A percentile compares a stretch with the other conserved stretches of the same genome.
phyloP scores from a whole-genome alignment of 208 protist genomes.

The Trypanosoma grayi region DNA sequence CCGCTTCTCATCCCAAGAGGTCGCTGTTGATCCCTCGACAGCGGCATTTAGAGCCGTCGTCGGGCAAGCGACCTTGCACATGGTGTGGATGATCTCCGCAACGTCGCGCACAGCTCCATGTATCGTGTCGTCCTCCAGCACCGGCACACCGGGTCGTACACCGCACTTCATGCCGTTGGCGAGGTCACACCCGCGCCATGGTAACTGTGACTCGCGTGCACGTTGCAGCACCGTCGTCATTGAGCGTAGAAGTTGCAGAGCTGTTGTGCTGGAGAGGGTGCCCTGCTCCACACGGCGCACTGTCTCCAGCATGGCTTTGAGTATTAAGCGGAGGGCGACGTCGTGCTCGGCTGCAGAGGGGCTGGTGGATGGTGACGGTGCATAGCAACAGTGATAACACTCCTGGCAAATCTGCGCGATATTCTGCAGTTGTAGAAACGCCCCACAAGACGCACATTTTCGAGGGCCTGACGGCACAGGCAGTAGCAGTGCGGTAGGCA shows the following conservation, averaged over 20 bases:
- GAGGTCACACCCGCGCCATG: constrained; percentile 63
- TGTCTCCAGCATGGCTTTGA: constrained; percentile 10
- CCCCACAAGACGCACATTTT: constrained; percentile 16
- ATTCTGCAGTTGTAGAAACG: constrained; percentile 19
- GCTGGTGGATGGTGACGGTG: not conserved
- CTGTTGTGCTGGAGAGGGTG: not conserved
- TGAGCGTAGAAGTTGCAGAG: constrained; percentile 7
- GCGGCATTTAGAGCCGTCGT: not conserved
- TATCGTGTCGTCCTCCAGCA: constrained; percentile 36
- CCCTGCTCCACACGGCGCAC: constrained; percentile 1
- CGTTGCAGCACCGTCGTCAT: constrained; percentile 3
- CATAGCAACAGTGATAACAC: constrained; percentile 15
- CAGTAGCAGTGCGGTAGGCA: constrained; percentile 16
- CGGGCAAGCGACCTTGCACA: constrained; percentile 5
- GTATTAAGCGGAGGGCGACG: constrained; percentile 11
- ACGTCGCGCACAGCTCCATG: constrained; percentile 30
- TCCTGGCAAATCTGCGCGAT: constrained; percentile 12
- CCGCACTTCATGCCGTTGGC: constrained; percentile 34
- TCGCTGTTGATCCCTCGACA: not conserved
- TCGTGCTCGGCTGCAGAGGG: constrained; percentile 5
- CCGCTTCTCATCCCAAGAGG: constrained; percentile 23
- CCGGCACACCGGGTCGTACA: constrained; percentile 28
- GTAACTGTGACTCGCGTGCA: constrained; percentile 36
- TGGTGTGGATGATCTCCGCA: constrained; percentile 13
- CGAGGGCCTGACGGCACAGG: constrained; percentile 3